Base-by-base conservation (phyloP, 108 stramenopile species). In the Nitzschia sp. region DNA sequence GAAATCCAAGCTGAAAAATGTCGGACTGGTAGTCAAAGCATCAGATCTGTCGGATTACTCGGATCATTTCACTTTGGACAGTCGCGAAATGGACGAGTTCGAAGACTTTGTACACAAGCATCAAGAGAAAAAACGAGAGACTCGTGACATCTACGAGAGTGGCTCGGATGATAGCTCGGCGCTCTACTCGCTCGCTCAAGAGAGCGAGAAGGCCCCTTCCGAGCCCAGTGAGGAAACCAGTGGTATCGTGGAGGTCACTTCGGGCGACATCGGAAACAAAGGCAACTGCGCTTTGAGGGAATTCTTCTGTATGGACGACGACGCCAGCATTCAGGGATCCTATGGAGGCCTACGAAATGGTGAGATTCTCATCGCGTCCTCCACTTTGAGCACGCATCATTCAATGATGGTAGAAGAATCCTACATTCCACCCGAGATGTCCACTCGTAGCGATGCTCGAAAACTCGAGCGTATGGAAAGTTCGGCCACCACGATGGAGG, bases 11-110 rank as follows among this genome's bases (percentile, higher is more conserved):
- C 48, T 64, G 16, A 27, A 66, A 38, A 53, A 66, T 38, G 17
- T 47, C 21, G 66, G 66, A 9, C 35, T 33, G 13, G 66, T 66
- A 23, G 66, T 66, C 8, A 44, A 36, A 6, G 66, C 66, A 17
- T 66, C 66, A 0, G 66, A 66, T 38, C 66, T 66, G 1, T 38
- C 66, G 9, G 66, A 66, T 2, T 66, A 50, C 23, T 66, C 47
- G 1, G 46, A 47, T 28, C 27, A 54, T 45, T 47, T 55, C 30
- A 38, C 66, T 8, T 54, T 66, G 50, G 53, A 53, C 1, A 66
- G 66, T 50, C 29, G 38, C 0, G 66, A 66, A 25, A 30, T 52
- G 22, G 19, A 38, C 16, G 66, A 47, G 25, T 66, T 66, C 27
- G 53, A 66, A 32, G 30, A 32, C 2, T 66, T 55, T 19, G 21